Conservation (phyloP, 73 alveolate species). For the Paramecium octaurelia region DNA sequence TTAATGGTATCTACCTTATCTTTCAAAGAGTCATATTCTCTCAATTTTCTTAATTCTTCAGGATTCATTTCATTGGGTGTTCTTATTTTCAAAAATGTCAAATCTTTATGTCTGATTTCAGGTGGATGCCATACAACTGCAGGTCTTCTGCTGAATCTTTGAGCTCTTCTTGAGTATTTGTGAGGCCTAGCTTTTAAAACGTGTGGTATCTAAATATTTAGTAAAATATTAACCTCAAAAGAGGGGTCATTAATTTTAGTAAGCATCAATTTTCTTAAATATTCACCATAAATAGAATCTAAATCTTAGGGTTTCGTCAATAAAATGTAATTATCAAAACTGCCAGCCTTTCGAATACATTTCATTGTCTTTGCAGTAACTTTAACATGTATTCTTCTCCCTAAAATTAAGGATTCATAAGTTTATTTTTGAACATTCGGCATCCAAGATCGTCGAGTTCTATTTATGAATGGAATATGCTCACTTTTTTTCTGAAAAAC, state of each 20-base stretch:
- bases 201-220: neutral
- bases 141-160: constrained; percentile 21
- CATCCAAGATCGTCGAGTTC: constrained; percentile 58
- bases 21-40: neutral
- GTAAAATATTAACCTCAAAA: neutral
- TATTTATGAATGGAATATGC: neutral
- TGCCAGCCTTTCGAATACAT: constrained; percentile 49
- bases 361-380: constrained; percentile 54
- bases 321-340: constrained; percentile 58
- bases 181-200: neutral
- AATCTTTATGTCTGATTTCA: constrained; percentile 59
- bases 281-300: constrained; percentile 62
- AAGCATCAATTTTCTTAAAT: constrained; percentile 62
- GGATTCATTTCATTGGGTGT: constrained; percentile 53
- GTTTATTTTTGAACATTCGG: constrained; percentile 44
- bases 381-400: constrained; percentile 4
- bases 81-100: constrained; percentile 42
- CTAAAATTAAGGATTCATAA: constrained; percentile 35
- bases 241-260: constrained; percentile 35
- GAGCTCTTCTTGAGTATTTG: neutral
- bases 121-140: constrained; percentile 57
- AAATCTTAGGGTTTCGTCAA: constrained; percentile 55
- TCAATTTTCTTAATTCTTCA: constrained; percentile 35
- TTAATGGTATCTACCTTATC: neutral
- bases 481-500: constrained; percentile 63